Base-by-base conservation (phyloP, 495 filamentous ascomycete genomes). In the Rostrohypoxylon terebratum region DNA sequence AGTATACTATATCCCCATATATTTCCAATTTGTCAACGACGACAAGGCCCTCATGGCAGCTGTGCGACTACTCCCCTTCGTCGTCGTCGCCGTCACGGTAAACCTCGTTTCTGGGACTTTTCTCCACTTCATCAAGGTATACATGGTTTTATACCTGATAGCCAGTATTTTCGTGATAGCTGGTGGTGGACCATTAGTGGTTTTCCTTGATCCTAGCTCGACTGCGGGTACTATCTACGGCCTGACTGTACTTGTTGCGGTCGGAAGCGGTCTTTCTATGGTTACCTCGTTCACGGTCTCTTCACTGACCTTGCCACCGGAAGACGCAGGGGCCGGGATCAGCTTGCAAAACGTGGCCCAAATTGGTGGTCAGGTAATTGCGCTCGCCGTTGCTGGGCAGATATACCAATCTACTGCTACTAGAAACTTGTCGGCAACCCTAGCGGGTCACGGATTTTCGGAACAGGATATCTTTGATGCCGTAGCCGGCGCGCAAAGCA, bases 51-150 rank as follows among this genome's bases (percentile, higher is more conserved):
- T 89, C 11, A 66, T 78, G 47, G 78, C 88, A 1, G 87, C 82
- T 2, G 85, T 90, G 1, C 82, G 86, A 6, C 80, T 91, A 2
- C 81, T 92, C 3, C 89, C 90, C 2, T 89, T 86, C 59, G 81
- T 91, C 54, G 51, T 84, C 57, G 54, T 88, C 4, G 72, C 85
- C 50, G 83, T 90, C 18, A 74, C 81, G 63, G 73, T 78, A 47
- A 82, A 79, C 54, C 76, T 90, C 16, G 18, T 74, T 34, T 84
- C 86, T 48, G 89, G 90, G 25, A 79, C 77, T 3, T 63, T 88
- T 18, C 83, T 92, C 65, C 76, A 81, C 4, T 82, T 80, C 40
- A 71, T 81, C 16, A 83, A 83, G 1, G 83, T 84, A 66, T 91
- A 91, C 75, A 86, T 86, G 81, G 86, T 86, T 0, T 87, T 89